Evolutionary conservation across 805 yeast species (phyloP), one percentile per base, ranked within the genome.

Genomic region (Yamadazyma endophytica): DNA sequence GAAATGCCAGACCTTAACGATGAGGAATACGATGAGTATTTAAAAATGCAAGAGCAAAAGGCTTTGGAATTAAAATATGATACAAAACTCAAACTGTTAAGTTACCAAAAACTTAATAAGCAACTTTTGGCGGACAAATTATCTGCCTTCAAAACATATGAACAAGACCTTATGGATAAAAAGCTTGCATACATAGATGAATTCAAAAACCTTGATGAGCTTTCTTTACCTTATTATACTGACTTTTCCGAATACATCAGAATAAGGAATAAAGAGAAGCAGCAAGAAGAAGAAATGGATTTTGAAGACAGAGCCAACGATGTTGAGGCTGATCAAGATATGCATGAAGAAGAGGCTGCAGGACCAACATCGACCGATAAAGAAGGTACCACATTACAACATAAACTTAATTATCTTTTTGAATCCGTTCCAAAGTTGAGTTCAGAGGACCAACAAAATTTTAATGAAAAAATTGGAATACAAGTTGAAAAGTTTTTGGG

Each of bases 401-500:
- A 31, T n/a, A 2, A 13, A 24, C 23, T 29, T 22, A 13, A 15
- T 16, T 17, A 30, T n/a, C 18, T 14, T 4, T 20, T 29, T 5
- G n/a, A n/a, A n/a, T n/a, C n/a, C n/a, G n/a, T n/a, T n/a, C n/a
- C n/a, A n/a, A n/a, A n/a, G 14, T 25, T 9, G 25, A 24, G 16
- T 9, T 14, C 17, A 25, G 16, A 6, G 12, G 16, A 13, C 12
- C 28, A 12, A 25, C 7, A 8, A 25, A 18, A 43, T 6, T 40
- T 74, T 15, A 55, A 56, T 19, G 42, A 44, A 1, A 65, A 64
- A 36, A 54, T 75, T 13, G 61, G 56, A n/a, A 50, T 49, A 3
- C 56, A 72, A 28, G 51, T 77, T 19, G 76, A 67, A 33, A 77
- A 75, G 35, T 70, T 62, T 34, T 48, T 77, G 28, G 83, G 82